Conservation (phyloP, 2,329 filamentous ascomycete genomes). For the Aspergillus costaricaensis region DNA sequence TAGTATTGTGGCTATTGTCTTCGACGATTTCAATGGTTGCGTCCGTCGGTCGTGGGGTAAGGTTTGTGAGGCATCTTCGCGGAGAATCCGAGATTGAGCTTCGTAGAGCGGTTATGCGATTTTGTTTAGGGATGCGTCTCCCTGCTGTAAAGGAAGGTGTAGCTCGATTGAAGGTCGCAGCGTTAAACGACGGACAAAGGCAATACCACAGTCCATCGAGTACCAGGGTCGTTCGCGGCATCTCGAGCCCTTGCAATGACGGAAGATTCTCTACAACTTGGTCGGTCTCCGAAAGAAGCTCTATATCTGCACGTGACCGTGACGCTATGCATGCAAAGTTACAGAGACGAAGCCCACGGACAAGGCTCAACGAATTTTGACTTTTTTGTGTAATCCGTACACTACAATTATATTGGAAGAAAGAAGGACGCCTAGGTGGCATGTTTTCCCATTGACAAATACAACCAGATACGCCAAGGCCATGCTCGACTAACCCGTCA, state of each 20-base stretch:
- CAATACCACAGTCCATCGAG: constrained; percentile 46
- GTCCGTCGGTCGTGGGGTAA: background rate
- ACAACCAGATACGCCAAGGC: constrained; percentile 43
- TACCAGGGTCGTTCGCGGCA: constrained; percentile 36
- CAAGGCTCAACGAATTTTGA: background rate
- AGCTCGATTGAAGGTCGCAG: constrained; percentile 21
- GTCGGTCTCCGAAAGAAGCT: background rate
- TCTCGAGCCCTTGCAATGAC: constrained; percentile 25
- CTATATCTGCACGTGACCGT: constrained; percentile 21
- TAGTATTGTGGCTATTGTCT: background rate
- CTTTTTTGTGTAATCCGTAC: background rate
- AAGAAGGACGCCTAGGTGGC: constrained; percentile 22
- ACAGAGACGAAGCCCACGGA: background rate
- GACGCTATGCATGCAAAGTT: background rate
- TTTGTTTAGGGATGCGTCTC: constrained; percentile 13
- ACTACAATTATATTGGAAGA: constrained; percentile 14
- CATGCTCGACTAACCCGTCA: constrained; percentile 39
- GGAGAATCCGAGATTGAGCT: constrained; percentile 15
- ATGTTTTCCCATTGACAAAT: constrained; percentile 33
- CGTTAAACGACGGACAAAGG: constrained; percentile 41
- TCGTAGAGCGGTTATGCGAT: background rate
- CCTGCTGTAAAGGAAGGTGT: constrained; percentile 12
- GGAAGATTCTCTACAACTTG: background rate
- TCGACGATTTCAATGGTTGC: background rate
- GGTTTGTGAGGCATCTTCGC: constrained; percentile 25